Conservation (phyloP, 306 rosid species). For the Mimosa pudica region DNA sequence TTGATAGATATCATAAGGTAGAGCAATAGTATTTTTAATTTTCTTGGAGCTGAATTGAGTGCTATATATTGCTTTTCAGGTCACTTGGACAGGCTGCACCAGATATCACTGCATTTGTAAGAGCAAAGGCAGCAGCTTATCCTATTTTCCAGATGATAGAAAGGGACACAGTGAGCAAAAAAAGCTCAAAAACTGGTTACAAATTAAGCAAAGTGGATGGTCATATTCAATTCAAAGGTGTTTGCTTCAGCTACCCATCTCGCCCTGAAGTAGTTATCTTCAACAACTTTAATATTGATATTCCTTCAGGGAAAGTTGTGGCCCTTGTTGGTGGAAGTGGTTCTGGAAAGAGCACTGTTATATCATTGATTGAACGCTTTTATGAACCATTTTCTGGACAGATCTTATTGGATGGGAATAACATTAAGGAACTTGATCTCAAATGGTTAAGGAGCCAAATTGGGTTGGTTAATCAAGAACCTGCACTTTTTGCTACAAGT, state of each 20-base stretch:
- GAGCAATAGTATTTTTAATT: not conserved
- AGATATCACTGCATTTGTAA: slow-evolving; percentile 72
- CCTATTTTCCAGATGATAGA: slow-evolving; percentile 91
- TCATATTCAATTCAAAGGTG: slow-evolving; percentile 64
- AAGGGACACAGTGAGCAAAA: slow-evolving; percentile 57
- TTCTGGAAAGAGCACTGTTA: slow-evolving; percentile 83
- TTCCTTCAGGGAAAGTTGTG: slow-evolving; percentile 75
- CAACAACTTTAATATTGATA: slow-evolving; percentile 65
- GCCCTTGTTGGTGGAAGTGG: slow-evolving; percentile 98
- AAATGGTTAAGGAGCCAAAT: slow-evolving; percentile 85
- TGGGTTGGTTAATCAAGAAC: slow-evolving; percentile 90
- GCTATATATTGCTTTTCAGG: slow-evolving; percentile 44
- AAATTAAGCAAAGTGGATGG: slow-evolving; percentile 66
- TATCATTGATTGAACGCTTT: slow-evolving; percentile 84
- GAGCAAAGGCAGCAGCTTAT: slow-evolving; percentile 88
- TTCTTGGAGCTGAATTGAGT: not conserved
- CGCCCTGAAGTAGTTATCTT: slow-evolving; percentile 68
- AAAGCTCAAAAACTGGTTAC: slow-evolving; percentile 46
- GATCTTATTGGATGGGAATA: slow-evolving; percentile 59
- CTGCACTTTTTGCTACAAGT: slow-evolving; percentile 88
- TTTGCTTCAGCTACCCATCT: slow-evolving; percentile 81
- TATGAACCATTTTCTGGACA: slow-evolving; percentile 85
- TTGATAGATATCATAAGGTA: not conserved
- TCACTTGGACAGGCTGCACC: slow-evolving; percentile 93
- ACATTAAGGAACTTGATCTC: slow-evolving; percentile 65